Evolutionary conservation across 352 stramenopile genomes (phyloP), one percentile per base, ranked within the genome.

Genomic region (Elongisporangium undulatum): DNA sequence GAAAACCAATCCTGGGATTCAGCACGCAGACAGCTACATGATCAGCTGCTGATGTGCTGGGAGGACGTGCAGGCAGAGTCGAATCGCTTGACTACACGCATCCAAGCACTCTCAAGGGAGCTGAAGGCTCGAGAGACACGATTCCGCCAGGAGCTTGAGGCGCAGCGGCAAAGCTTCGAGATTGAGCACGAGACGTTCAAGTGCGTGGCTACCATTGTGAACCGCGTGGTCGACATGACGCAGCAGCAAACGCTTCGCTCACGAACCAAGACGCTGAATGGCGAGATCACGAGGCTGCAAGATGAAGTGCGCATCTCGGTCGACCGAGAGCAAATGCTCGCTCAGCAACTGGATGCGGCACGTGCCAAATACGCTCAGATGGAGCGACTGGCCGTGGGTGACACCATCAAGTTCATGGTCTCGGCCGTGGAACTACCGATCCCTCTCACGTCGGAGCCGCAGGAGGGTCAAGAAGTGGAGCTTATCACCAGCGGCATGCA

Each of bases 321-420:
- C 0, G 55, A 56, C 12, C 75, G 67, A 4, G 77, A 89, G 61
- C 56, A 58, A 34, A 26, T 52, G n/a, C 66, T 90, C 4, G 53
- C 71, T 38, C 26, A n/a, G 2, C 58, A 67, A 8, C 50, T 90
- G 16, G 12, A 59, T 52, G 52, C 52, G n/a, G 72, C 69, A 9
- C 49, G 61, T 16, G 50, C 63, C 10, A 59, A 68, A 9, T 80
- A 78, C 50, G 61, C 68, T 0, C 38, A 39, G 9, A 72, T 86
- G 26, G 75, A 90, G 23, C 56, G 62, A 21, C 58, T 69, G 24
- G 67, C 75, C 0, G 72, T 87, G 12, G 21, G 21, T 19, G 69
- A 89, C 34, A 79, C 79, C 5, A 61, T 90, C 8, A 62, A 84
- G 26, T 54, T 82, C 20, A 63, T 89, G 15, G 57, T 74, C 4